Base-by-base conservation (phyloP, 805 yeast species). In the Ogataea ramenticola region DNA sequence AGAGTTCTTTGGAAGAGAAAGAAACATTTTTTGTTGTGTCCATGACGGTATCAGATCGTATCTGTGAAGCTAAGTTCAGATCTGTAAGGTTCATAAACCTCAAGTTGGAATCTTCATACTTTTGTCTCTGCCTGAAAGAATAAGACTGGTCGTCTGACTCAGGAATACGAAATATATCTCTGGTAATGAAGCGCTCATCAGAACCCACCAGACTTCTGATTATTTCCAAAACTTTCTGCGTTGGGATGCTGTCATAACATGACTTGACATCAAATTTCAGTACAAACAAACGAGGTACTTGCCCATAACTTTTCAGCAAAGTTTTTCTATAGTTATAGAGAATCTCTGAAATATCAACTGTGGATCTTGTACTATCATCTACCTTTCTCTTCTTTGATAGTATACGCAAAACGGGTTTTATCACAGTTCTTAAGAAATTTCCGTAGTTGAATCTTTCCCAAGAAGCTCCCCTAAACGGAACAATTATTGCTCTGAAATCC, bases 161-260 rank as follows among this genome's bases (percentile, higher is more conserved):
- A 24, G 27, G 27, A 7, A 24, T 24, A 24, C 27, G 27, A 7
- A 24, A 8, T 29, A 14, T 14, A 10, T 19, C n/a, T 20, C 37
- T 34, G n/a, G 35, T 4, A 32, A 32, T 32, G 7, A 15, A 16
- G 9, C 11, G 19, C 11, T 37, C 40, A 22, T 9, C 19, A 16
- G 17, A n/a, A 6, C 20, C 12, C 10, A 61, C 38, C 10, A 51
- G 24, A 3, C 50, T 34, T 1, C 49, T 40, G 0, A 62, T 37
- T 8, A 46, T 43, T 8, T 46, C 42, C 14, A 45, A 35, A 4
- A 56, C 48, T 45, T 67, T 68, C 0, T 53, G 49, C 39, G 73
- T 75, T 15, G 85, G 80, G 16, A 89, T 65, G 2, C 79, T 74
- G 54, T 91, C 97, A 58, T 79, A 90, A 44, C 96, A 88, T 3